Percentiles rank a stretch among this genome's conserved stretches.
Evolutionary conservation across 2,329 filamentous ascomycete genomes (phyloP).

Genomic region (Ophiocordyceps unilateralis): DNA sequence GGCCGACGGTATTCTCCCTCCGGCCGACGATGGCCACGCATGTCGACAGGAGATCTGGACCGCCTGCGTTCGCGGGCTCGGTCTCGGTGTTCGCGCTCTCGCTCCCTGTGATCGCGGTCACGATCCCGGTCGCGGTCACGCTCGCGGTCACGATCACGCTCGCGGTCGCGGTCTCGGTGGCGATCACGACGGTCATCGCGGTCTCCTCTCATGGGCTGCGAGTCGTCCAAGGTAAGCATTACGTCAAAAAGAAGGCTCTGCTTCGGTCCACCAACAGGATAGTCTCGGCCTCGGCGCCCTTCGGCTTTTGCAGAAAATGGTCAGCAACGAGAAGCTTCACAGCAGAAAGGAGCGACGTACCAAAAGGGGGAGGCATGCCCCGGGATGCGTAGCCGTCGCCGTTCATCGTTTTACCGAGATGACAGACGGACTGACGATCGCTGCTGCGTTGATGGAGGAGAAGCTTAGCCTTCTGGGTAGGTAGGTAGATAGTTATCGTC

Average conservation of each 20-base stretch:
- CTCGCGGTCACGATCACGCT: conserved; percentile 51
- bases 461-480: neutral
- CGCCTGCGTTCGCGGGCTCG: conserved; percentile 47
- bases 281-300: conserved; percentile 37
- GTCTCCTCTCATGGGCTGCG: conserved; percentile 10
- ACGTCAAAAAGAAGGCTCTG: no score
- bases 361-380: conserved; percentile 34
- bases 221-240: neutral
- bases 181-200: conserved; percentile 14
- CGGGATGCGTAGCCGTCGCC: conserved; percentile 66
- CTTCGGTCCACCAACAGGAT: conserved; percentile 25
- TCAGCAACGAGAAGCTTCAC: conserved; percentile 6
- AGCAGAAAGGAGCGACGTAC: neutral
- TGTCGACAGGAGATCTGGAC: conserved; percentile 64
- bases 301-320: conserved; percentile 13
- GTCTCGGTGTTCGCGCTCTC: conserved; percentile 22
- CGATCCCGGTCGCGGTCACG: conserved; percentile 17
- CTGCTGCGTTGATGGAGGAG: conserved; percentile 5
- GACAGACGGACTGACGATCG: conserved; percentile 2
- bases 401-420: conserved; percentile 47
- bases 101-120: conserved; percentile 21
- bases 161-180: conserved; percentile 43
- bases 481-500: conserved; percentile 12
- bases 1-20: conserved; percentile 42
- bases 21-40: conserved; percentile 48